phyloP scores from a whole-genome alignment of 345 rosid species.

The Moricandia arvensis region DNA sequence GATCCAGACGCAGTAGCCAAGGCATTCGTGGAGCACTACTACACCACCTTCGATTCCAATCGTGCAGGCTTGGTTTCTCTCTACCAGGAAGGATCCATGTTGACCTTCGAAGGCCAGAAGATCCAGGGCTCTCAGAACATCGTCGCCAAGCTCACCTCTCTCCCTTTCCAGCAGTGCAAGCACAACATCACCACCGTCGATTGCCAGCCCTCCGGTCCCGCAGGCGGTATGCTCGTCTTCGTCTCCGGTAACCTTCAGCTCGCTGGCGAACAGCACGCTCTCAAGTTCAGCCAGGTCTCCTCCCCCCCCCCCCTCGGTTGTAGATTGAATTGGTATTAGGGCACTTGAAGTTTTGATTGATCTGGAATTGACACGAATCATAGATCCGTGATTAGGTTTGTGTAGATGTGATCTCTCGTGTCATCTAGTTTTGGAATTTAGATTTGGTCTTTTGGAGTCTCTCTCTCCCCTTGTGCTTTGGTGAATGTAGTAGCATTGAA shows the following conservation, averaged over 20 bases:
- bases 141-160: conserved; percentile 73
- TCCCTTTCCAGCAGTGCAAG: conserved; percentile 94
- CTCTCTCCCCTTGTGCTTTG: background rate
- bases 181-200: conserved; percentile 84
- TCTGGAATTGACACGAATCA: conserved; percentile 1
- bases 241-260: conserved; percentile 92
- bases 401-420: background rate
- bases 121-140: conserved; percentile 73
- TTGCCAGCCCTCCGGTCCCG: conserved; percentile 95
- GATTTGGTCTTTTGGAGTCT: background rate
- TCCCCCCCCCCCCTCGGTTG: background rate
- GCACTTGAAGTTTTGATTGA: conserved; percentile 4
- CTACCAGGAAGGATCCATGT: conserved; percentile 82
- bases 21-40: conserved; percentile 96
- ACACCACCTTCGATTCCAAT: conserved; percentile 73
- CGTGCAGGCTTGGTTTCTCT: conserved; percentile 60
- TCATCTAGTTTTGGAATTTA: background rate
- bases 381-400: no score
- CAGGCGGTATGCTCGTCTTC: conserved; percentile 88
- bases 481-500: background rate
- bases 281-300: conserved; percentile 94
- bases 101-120: conserved; percentile 95
- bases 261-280: conserved; percentile 89
- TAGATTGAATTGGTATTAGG: conserved; percentile 31
- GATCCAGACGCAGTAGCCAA: conserved; percentile 80